A percentile compares a stretch with the other conserved stretches of the same genome.
phyloP scores from a whole-genome alignment of 805 yeast genomes.

The Ogataea methanolica region DNA sequence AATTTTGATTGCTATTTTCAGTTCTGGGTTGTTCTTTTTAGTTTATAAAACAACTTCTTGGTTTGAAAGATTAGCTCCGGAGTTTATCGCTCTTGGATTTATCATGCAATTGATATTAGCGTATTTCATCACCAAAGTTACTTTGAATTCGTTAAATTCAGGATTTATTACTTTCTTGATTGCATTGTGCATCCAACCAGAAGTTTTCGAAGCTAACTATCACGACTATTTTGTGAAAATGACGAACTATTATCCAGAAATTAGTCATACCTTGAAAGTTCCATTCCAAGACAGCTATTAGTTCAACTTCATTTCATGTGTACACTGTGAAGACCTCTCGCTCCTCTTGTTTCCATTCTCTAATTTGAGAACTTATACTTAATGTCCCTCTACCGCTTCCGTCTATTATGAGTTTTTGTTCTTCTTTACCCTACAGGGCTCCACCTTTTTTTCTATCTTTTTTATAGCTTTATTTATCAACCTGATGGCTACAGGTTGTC shows the following conservation, averaged over 20 bases:
- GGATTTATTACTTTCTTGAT: constrained; percentile 84
- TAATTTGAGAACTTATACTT: no score
- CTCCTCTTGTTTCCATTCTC: background rate
- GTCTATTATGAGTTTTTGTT: no score
- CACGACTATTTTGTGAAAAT: constrained; percentile 42
- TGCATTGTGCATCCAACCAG: constrained; percentile 81
- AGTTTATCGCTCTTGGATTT: constrained; percentile 24
- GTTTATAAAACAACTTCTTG: constrained; percentile 9
- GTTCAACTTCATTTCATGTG: background rate
- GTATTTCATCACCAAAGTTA: constrained; percentile 67
- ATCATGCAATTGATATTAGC: constrained; percentile 52
- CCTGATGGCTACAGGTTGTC: no score
- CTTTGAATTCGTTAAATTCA: constrained; percentile 70
- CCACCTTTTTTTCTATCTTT: no score
- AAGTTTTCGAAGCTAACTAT: constrained; percentile 67
- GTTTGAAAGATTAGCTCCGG: constrained; percentile 20
- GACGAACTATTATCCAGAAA: constrained; percentile 28
- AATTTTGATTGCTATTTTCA: constrained; percentile 50
- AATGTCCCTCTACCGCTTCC: no score
- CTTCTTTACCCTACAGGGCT: no score
- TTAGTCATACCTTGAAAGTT: constrained; percentile 25
- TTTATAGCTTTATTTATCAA: no score
- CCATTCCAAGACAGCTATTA: constrained; percentile 22
- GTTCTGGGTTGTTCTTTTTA: constrained; percentile 26
- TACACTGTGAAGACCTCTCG: no score